These are phyloP conservation scores for Phialemoniopsis sp. DNA, from an alignment of 2,329 filamentous ascomycete genomes.

Conservation along the genomic window DNA sequence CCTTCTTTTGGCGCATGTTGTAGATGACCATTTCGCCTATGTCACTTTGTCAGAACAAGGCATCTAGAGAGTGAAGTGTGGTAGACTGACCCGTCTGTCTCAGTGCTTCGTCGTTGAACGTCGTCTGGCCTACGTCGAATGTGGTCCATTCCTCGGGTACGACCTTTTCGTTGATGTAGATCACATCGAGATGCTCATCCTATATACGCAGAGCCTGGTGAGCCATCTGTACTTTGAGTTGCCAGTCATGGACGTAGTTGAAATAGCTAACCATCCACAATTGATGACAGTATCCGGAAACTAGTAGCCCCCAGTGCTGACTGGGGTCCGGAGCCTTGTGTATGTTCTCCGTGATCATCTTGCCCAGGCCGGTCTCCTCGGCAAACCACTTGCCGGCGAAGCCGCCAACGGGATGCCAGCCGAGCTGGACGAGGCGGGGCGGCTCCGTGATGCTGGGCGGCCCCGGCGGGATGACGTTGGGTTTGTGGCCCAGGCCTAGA, in stretches of 20 bases:
- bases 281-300: conserved; percentile 51
- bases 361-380: conserved; percentile 49
- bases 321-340: conserved; percentile 54
- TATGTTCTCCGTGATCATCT: conserved; percentile 50
- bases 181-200: conserved; percentile 52
- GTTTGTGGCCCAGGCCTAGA: conserved; percentile 36
- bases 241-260: conserved; percentile 19
- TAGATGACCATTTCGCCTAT: conserved; percentile 48
- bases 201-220: conserved; percentile 9
- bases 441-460: conserved; percentile 29
- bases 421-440: conserved; percentile 43
- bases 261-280: too few relatives aligned
- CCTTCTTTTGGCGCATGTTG: conserved; percentile 40
- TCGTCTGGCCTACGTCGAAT: conserved; percentile 46
- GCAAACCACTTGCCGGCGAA: conserved; percentile 55
- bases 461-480: conserved; percentile 36
- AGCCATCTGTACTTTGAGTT: not conserved
- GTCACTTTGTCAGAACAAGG: too few relatives aligned
- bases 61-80: not conserved
- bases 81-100: conserved; percentile 41
- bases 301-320: conserved; percentile 56
- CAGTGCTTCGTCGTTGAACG: conserved; percentile 50
- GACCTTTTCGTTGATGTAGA: conserved; percentile 50
- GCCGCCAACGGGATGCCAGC: conserved; percentile 56
- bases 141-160: conserved; percentile 43